Evolutionary conservation across 768 basidiomycete species (phyloP).

Genomic region (Hemileccinum rubropunctum): DNA sequence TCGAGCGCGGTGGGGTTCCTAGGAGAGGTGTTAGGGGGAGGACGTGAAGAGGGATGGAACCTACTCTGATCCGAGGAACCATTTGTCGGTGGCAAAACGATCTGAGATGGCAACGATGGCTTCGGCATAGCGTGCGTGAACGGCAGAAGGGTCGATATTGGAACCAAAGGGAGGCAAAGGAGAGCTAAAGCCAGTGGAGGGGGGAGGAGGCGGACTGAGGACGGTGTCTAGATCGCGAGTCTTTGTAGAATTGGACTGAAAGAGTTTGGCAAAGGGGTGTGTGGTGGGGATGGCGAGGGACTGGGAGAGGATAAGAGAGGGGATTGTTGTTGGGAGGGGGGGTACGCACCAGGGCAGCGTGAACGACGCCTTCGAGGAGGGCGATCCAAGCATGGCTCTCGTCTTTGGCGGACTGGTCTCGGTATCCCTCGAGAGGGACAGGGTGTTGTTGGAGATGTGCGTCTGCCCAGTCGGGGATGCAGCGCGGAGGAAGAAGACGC

Average conservation of each 20-base stretch:
- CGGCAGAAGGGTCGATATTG: constrained; percentile 47
- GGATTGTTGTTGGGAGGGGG: neutral
- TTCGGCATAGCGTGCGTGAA: constrained; percentile 63
- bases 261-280: constrained; percentile 41
- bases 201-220: constrained; percentile 64
- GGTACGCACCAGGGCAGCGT: constrained; percentile 69
- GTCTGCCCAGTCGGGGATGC: constrained; percentile 77
- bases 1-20: constrained; percentile 80
- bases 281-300: constrained; percentile 47
- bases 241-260: constrained; percentile 35
- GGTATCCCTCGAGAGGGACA: constrained; percentile 64
- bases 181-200: constrained; percentile 66
- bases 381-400: constrained; percentile 84
- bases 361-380: constrained; percentile 72
- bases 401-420: constrained; percentile 53
- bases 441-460: constrained; percentile 40
- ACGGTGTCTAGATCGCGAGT: constrained; percentile 43
- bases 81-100: constrained; percentile 70
- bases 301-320: constrained; percentile 31
- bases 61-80: constrained; percentile 78
- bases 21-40: constrained; percentile 6
- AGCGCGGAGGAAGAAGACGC: constrained; percentile 57
- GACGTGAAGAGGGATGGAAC: constrained; percentile 16
- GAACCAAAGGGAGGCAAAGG: constrained; percentile 59
- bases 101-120: constrained; percentile 73